Base-by-base conservation (phyloP, 768 basidiomycete genomes). In the Phlebiopsis flavidoalba region DNA sequence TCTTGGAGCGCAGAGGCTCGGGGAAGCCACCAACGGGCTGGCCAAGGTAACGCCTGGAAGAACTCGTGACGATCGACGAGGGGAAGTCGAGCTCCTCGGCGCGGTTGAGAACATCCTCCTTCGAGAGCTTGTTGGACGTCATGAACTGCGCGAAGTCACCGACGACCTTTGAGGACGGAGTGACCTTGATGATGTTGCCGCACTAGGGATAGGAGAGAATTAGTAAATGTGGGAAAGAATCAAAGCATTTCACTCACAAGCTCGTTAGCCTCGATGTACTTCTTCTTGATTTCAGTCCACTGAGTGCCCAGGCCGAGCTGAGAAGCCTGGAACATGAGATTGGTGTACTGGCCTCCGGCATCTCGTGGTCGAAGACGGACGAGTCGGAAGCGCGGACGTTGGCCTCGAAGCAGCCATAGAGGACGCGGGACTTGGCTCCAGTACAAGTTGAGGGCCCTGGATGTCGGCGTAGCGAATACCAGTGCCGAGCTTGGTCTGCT, bases 141-240 rank as follows among this genome's bases (percentile, higher is more conserved):
- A 98, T 95, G 89, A 91, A 97, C 76, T 99, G 97, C 17, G 97
- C 97, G 75, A 99, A 97, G 79, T 99, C 97, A 24, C 97, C 97
- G 53, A 98, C 95, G 52, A 96, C 93, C 79, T 98, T 99, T 47
- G 97, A 98, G 12, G 97, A 97, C 33, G 97, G 97, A 24, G 97
- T 99, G 67, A 98, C 96, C 83, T 99, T 99, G 81, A 98, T 88
- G 73, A 99, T 89, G 67, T 98, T 94, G 50, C 97, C 97, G 73
- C 96, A 98, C 40, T 43, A 43, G 8, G 10, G 12, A n/a, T n/a
- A n/a, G 26, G 10, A 43, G 3, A 17, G 3, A 3, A 43, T 43
- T 3, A 43, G 40, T 43, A 43, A 43, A 3, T 3, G 40, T 43
- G 3, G 40, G 37, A 88, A 94, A 65, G 19, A 17, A 17, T 19